Evolutionary conservation across 352 stramenopile genomes (phyloP).

Genomic region (Pythium apleroticum): DNA sequence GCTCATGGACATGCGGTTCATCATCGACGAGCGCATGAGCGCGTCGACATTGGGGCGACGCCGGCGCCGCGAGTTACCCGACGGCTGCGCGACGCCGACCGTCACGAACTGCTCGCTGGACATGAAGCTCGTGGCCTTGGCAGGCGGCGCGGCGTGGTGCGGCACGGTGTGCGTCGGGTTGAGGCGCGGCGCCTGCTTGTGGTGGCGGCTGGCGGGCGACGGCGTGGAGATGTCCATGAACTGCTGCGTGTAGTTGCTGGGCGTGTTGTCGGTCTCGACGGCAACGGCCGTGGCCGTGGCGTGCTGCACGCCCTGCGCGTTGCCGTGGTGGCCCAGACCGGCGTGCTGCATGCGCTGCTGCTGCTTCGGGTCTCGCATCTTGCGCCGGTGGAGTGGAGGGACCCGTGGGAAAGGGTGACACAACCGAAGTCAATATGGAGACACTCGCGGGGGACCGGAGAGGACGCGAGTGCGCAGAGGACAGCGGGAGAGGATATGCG

Average conservation of each 20-base stretch:
- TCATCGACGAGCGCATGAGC: slow-evolving; percentile 66
- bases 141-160: neutral
- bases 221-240: slow-evolving; percentile 76
- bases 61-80: slow-evolving; percentile 39
- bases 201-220: slow-evolving; percentile 32
- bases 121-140: slow-evolving; percentile 55
- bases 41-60: slow-evolving; percentile 62
- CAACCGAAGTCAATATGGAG: neutral
- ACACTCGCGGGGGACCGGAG: neutral
- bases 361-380: slow-evolving; percentile 19
- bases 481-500: slow-evolving; percentile 11
- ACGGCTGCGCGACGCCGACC: slow-evolving; percentile 34
- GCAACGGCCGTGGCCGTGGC: slow-evolving; percentile 7
- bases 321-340: slow-evolving; percentile 23
- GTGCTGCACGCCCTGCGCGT: neutral
- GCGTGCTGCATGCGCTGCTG: slow-evolving; percentile 45
- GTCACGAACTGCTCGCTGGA: slow-evolving; percentile 56
- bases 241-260: slow-evolving; percentile 41
- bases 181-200: slow-evolving; percentile 17
- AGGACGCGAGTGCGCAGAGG: neutral
- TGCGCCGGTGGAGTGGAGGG: too few species aligned
- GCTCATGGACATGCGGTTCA: slow-evolving; percentile 46
- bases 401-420: neutral
- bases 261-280: slow-evolving; percentile 44
- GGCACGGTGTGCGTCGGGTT: slow-evolving; percentile 16